Evolutionary conservation across 2,329 filamentous ascomycete species (phyloP).

Genomic region (Amphichorda felina): DNA sequence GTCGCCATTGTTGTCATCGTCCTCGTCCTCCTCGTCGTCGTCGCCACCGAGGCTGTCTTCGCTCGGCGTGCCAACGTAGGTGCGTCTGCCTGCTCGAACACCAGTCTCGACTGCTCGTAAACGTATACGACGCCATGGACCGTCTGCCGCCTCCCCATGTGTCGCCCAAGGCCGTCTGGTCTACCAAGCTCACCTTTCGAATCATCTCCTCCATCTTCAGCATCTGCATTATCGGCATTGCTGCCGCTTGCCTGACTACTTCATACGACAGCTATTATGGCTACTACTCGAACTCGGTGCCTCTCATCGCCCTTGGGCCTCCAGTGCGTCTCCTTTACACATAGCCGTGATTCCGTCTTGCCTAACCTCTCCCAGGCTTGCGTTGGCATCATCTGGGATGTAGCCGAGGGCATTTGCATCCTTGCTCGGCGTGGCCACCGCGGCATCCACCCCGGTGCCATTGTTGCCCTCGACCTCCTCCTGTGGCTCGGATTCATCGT

Average conservation of each 20-base stretch:
- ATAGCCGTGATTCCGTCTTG: not conserved
- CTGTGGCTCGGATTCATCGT: slow-evolving; percentile 6
- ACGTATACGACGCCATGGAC: not conserved
- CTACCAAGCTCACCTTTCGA: slow-evolving; percentile 2
- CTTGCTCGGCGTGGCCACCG: slow-evolving; percentile 4
- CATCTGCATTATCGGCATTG: slow-evolving; percentile 3
- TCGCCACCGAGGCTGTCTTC: too few relatives aligned
- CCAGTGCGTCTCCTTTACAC: slow-evolving; percentile 1
- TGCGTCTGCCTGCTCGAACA: too few relatives aligned
- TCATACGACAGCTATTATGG: too few relatives aligned
- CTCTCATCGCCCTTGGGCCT: slow-evolving; percentile 3
- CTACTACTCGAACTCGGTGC: not conserved
- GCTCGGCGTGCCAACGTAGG: too few relatives aligned
- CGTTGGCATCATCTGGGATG: slow-evolving; percentile 4
- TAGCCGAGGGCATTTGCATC: slow-evolving; percentile 6
- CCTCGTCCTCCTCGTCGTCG: too few relatives aligned
- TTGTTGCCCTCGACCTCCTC: slow-evolving; percentile 6
- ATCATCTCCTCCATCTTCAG: slow-evolving; percentile 3
- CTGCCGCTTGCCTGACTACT: too few relatives aligned
- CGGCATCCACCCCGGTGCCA: slow-evolving; percentile 6
- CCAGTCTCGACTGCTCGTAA: too few relatives aligned
- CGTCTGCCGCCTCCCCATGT: slow-evolving; percentile 3
- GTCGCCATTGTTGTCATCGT: too few relatives aligned
- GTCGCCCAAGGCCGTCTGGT: slow-evolving; percentile 3
- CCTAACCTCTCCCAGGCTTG: slow-evolving; percentile 1